phyloP scores from a whole-genome alignment of 2,329 filamentous ascomycete genomes.

The Xylogone sp. region DNA sequence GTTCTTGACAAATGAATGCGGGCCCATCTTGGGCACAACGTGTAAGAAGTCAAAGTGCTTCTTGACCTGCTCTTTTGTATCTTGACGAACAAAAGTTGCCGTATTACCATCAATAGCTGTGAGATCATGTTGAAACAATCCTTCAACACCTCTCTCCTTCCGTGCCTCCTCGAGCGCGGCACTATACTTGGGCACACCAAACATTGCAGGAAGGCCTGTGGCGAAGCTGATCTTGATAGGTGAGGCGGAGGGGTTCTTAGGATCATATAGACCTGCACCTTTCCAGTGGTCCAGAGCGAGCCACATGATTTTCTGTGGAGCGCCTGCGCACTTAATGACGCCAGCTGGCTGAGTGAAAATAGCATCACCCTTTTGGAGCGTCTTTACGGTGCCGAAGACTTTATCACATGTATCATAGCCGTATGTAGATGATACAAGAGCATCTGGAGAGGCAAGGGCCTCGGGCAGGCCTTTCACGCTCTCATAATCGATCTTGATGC shows the following conservation, averaged over 20 bases:
- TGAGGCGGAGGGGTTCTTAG: conserved; percentile 33
- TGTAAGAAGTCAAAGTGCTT: conserved; percentile 52
- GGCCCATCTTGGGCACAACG: conserved; percentile 55
- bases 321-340: conserved; percentile 57
- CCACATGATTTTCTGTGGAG: conserved; percentile 61
- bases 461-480: conserved; percentile 53
- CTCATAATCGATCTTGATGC: conserved; percentile 47
- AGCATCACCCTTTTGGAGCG: conserved; percentile 45
- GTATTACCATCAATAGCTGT: conserved; percentile 48
- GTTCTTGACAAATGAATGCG: conserved; percentile 49
- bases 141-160: conserved; percentile 51
- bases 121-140: conserved; percentile 55
- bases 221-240: conserved; percentile 51
- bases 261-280: conserved; percentile 45
- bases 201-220: conserved; percentile 53
- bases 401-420: conserved; percentile 53
- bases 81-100: conserved; percentile 44
- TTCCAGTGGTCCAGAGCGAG: conserved; percentile 58
- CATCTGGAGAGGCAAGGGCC: conserved; percentile 44
- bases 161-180: conserved; percentile 49
- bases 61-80: conserved; percentile 40
- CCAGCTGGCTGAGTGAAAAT: conserved; percentile 59
- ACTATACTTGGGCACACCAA: conserved; percentile 57
- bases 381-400: conserved; percentile 44
- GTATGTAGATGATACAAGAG: conserved; percentile 54